These are phyloP conservation scores for Cytospora piceae DNA, from an alignment of 2,329 filamentous ascomycete genomes.

Conservation along the genomic window DNA sequence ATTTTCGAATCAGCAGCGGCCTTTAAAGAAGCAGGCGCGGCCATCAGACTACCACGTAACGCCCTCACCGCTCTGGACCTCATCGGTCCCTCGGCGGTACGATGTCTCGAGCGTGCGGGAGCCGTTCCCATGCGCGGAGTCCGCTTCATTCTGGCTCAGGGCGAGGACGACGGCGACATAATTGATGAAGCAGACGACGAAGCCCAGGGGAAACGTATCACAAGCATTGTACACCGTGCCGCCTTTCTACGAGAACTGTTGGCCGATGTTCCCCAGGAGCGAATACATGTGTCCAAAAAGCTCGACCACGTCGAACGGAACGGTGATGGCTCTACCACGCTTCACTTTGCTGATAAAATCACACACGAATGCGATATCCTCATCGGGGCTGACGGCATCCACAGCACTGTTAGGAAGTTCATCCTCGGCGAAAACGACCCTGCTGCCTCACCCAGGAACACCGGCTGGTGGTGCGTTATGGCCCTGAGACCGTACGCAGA, in stretches of 20 bases:
- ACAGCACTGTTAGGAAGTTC: constrained; percentile 43
- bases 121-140: constrained; percentile 6
- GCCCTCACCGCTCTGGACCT: constrained; percentile 9
- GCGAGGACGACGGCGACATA: neutral
- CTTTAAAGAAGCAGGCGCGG: constrained; percentile 12
- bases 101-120: constrained; percentile 25
- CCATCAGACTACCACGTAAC: constrained; percentile 10
- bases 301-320: constrained; percentile 23
- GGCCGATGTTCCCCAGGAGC: constrained; percentile 29
- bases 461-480: constrained; percentile 33
- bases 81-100: constrained; percentile 15
- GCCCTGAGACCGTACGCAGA: constrained; percentile 32
- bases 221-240: constrained; percentile 32
- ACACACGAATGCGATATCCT: constrained; percentile 42
- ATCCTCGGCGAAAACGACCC: constrained; percentile 38
- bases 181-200: neutral
- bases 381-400: constrained; percentile 45
- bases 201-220: constrained; percentile 25
- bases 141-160: constrained; percentile 9
- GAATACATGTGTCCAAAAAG: constrained; percentile 35
- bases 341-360: constrained; percentile 33
- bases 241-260: constrained; percentile 31
- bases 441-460: constrained; percentile 32
- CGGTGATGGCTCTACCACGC: constrained; percentile 15
- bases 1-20: constrained; percentile 9